Base-by-base conservation (phyloP, 1,284 basidiomycete genomes). In the Boletus semigastroideus region DNA sequence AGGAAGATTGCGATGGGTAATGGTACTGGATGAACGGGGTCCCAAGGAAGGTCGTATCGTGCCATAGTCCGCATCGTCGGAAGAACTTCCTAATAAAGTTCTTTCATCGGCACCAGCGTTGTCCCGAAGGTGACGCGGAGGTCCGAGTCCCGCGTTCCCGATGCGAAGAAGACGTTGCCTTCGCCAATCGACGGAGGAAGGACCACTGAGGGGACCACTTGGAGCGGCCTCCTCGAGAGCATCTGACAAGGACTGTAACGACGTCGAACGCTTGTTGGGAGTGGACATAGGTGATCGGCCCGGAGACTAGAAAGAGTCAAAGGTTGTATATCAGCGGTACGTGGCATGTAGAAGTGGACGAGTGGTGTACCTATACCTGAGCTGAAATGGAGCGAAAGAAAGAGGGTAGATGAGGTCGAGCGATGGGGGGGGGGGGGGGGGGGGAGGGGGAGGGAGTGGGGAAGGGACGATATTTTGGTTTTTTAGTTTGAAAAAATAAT, bases 81-180 rank as follows among this genome's bases (percentile, higher is more conserved):
- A 28, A 19, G 49, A 45, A 42, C 48, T 38, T 19, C 47, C 48
- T 43, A 68, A 54, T 7, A 51, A 54, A 27, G 68, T 54, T 11
- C 46, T 46, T 51, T 68, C 66, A 20, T 55, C 49, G 5, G 52
- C 33, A 28, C 30, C 43, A 16, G 46, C 31, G 47, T 40, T 42
- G 25, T 56, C 55, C 5, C 13, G 25, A 33, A 34, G 3, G n/a
- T 36, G 48, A 49, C n/a, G 42, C 16, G 45, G 50, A 38, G 49
- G 25, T 10, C 30, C 48, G 19, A 30, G 31, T 5, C 28, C 6
- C 14, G 16, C 28, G 17, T 25, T 60, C 10, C 67, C 62, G 39
- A 71, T 68, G 39, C 50, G 58, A 30, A 72, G 67, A 12, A 72
- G 55, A 12, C 70, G 68, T 13, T 60, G 55, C 44, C 68, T 58